Conservation (phyloP, 2,329 filamentous ascomycete species). For the Diaporthe batatas region DNA sequence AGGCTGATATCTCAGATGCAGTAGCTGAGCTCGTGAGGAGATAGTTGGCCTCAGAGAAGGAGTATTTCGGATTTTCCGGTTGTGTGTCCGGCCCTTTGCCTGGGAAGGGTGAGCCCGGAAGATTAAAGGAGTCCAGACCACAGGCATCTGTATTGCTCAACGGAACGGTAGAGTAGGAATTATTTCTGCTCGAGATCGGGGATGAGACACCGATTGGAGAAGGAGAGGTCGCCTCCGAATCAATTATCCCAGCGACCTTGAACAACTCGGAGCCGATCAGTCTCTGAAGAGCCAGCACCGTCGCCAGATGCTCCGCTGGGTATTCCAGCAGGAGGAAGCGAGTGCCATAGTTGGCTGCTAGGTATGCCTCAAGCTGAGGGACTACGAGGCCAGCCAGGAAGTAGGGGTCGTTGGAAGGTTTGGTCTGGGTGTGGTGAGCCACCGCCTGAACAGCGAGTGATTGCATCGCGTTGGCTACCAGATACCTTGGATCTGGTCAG, state of each 20-base stretch:
- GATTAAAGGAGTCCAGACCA: constrained; percentile 32
- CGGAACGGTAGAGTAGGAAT: neutral
- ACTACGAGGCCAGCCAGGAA: constrained; percentile 70
- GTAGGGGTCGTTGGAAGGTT: constrained; percentile 66
- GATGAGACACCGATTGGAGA: constrained; percentile 18
- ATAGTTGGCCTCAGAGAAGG: constrained; percentile 67
- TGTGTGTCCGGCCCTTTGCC: neutral
- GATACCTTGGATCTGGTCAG: constrained; percentile 59
- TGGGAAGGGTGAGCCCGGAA: neutral
- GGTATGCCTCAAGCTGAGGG: constrained; percentile 71
- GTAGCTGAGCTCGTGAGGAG: constrained; percentile 68
- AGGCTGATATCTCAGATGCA: constrained; percentile 65
- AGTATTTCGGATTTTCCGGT: constrained; percentile 47
- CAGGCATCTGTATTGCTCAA: constrained; percentile 35
- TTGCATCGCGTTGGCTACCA: constrained; percentile 73
- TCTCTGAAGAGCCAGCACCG: constrained; percentile 69
- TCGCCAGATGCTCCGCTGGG: constrained; percentile 67
- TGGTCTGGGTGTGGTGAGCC: constrained; percentile 63
- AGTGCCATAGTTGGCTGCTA: constrained; percentile 65
- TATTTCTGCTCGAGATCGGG: neutral
- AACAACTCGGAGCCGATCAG: constrained; percentile 69
- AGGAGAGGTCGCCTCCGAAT: constrained; percentile 52
- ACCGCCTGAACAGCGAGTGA: constrained; percentile 65
- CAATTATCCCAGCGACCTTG: constrained; percentile 70
- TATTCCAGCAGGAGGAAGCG: constrained; percentile 72